Base-by-base conservation (phyloP, 2,329 filamentous ascomycete genomes). In the Fusarium albidum region DNA sequence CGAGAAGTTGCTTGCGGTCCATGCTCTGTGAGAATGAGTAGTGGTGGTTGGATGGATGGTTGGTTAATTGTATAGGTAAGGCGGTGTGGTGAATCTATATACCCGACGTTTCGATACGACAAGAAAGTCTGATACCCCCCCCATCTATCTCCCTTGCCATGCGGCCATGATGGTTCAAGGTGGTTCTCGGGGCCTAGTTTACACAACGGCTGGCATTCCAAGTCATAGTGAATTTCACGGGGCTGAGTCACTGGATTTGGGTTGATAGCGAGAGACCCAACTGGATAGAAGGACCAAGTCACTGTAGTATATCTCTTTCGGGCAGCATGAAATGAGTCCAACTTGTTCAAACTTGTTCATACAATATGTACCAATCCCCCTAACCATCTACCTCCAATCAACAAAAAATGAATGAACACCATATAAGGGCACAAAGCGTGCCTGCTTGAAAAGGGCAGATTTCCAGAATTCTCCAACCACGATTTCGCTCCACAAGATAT, bases 1-100 rank as follows among this genome's bases (percentile, higher is more conserved):
- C n/a, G 57, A 68, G 27, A 71, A 65, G 54, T 56, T 74, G 8
- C 26, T 73, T 44, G 60, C 47, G 21, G 46, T 35, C 11, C 28
- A 50, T 41, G 18, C 40, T 49, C 32, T 49, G 18, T 60, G 52
- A 46, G 34, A 29, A 11, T 14, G 17, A n/a, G n/a, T n/a, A n/a
- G n/a, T n/a, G n/a, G n/a, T n/a, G n/a, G n/a, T n/a, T n/a, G n/a
- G n/a, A n/a, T n/a, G n/a, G n/a, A 40, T 37, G 32, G 34, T 37
- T 53, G 45, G 44, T 47, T 34, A 50, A 21, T 40, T 47, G 37
- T 31, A 18, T 52, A 52, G 32, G n/a, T n/a, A n/a, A n/a, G n/a
- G 37, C 18, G 38, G 27, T 50, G 37, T 37, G 49, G 54, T 53
- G 47, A 52, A 55, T 49, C 52, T 57, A 59, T 38, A 58, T 64